Conservation (phyloP, 2,329 filamentous ascomycete genomes). For the Allantophomopsis lycopodina region DNA sequence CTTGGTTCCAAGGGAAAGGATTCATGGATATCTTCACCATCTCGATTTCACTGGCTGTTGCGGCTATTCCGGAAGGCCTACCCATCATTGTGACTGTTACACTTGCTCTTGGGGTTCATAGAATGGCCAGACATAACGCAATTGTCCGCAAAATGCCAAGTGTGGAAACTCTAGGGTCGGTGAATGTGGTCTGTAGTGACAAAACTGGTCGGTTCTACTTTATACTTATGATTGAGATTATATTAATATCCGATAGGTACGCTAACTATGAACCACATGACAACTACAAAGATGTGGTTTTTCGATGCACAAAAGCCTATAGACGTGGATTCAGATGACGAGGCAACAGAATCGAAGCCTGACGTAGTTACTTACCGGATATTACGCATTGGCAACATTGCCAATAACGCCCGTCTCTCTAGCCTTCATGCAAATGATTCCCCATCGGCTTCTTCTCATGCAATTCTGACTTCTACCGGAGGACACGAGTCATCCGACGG, state of each 20-base stretch:
- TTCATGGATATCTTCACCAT: conserved; percentile 95
- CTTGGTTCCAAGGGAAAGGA: conserved; percentile 78
- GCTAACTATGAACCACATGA: conserved; percentile 96
- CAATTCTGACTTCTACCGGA: conserved; percentile 76
- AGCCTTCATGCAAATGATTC: conserved; percentile 56
- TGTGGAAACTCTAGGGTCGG: conserved; percentile 94
- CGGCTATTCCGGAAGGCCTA: conserved; percentile 88
- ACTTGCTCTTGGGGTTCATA: conserved; percentile 81
- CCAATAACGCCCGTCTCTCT: conserved; percentile 81
- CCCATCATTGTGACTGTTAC: conserved; percentile 98
- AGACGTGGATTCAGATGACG: conserved; percentile 36
- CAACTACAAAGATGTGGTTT: conserved; percentile 91
- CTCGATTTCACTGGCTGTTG: conserved; percentile 89
- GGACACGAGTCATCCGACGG: conserved; percentile 46
- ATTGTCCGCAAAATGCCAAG: conserved; percentile 94
- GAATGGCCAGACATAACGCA: conserved; percentile 90
- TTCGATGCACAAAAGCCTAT: conserved; percentile 49
- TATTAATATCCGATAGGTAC: conserved; percentile 42
- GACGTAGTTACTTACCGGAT: conserved; percentile 68
- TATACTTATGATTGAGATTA: conserved; percentile 1
- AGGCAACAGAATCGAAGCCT: conserved; percentile 40
- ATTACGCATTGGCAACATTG: conserved; percentile 85
- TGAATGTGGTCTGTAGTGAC: conserved; percentile 98
- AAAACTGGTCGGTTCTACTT: conserved; percentile 56
- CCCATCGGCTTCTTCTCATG: conserved; percentile 57